phyloP scores from a whole-genome alignment of 2,329 filamentous ascomycete species.

The Aspergillus clavatus region DNA sequence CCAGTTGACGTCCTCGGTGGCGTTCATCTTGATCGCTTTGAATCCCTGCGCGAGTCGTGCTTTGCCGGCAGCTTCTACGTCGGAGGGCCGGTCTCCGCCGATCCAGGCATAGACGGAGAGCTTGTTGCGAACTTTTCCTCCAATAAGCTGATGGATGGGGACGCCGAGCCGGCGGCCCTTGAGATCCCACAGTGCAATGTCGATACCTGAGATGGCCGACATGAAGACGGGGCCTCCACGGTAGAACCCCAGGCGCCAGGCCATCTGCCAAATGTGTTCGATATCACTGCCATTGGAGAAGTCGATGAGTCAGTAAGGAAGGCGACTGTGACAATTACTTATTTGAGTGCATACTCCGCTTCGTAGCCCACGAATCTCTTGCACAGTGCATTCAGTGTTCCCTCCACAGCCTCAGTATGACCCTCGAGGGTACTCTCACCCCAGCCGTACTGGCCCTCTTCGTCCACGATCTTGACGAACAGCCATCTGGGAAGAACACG shows the following conservation, averaged over 20 bases:
- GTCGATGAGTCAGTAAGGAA: neutral
- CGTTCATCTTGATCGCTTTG: conserved; percentile 67
- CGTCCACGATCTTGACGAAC: conserved; percentile 71
- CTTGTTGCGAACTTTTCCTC: conserved; percentile 66
- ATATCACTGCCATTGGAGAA: conserved; percentile 54
- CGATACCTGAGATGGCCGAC: conserved; percentile 70
- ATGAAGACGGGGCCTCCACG: conserved; percentile 75
- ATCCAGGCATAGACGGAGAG: conserved; percentile 75
- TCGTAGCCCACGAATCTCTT: conserved; percentile 61
- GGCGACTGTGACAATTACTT: neutral
- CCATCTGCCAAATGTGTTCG: conserved; percentile 73
- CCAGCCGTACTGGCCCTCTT: conserved; percentile 62
- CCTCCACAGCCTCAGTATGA: conserved; percentile 68
- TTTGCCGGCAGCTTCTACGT: conserved; percentile 59
- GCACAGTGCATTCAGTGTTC: conserved; percentile 63
- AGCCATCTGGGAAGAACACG: conserved; percentile 70
- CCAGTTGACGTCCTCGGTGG: conserved; percentile 70
- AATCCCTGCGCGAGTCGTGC: conserved; percentile 38
- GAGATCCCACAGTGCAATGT: conserved; percentile 76
- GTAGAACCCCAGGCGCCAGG: conserved; percentile 69
- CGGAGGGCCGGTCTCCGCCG: conserved; percentile 65
- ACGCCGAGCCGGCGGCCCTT: conserved; percentile 62
- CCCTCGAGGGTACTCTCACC: conserved; percentile 71
- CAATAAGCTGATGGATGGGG: conserved; percentile 68
- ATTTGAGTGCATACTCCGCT: conserved; percentile 56